These are phyloP conservation scores for Craspedostauros australis DNA, from an alignment of 108 stramenopile species.

Conservation along the genomic window DNA sequence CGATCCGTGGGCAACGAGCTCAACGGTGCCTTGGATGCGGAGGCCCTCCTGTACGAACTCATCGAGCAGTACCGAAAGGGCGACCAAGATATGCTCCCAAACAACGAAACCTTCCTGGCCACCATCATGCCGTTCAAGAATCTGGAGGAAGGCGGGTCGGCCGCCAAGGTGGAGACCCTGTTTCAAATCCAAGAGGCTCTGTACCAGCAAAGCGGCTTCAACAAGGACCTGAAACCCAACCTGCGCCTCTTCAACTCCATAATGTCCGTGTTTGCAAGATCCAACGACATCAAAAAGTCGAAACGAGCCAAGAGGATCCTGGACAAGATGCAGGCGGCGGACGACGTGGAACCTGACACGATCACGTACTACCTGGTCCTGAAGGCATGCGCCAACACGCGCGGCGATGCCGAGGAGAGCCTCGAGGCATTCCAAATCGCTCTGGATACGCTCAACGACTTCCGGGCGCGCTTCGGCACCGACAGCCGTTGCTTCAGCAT, in stretches of 20 bases:
- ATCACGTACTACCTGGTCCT: constrained; percentile 20
- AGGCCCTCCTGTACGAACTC: constrained; percentile 38
- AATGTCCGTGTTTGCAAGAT: constrained; percentile 36
- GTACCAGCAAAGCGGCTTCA: constrained; percentile 11
- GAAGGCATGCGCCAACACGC: constrained; percentile 20
- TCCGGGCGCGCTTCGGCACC: neutral
- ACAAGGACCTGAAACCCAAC: constrained; percentile 11
- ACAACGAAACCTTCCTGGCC: constrained; percentile 31
- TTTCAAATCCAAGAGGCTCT: constrained; percentile 30
- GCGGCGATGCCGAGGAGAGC: constrained; percentile 14
- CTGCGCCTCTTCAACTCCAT: constrained; percentile 35
- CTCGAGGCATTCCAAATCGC: constrained; percentile 35
- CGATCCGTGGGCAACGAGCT: constrained; percentile 7
- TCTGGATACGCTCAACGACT: constrained; percentile 17
- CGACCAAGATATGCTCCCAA: constrained; percentile 44
- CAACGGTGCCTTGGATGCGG: constrained; percentile 23
- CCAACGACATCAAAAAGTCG: constrained; percentile 50
- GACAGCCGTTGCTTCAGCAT: constrained; percentile 18
- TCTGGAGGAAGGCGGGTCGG: neutral
- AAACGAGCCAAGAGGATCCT: constrained; percentile 30
- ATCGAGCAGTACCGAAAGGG: constrained; percentile 35
- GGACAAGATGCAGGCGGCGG: constrained; percentile 23
- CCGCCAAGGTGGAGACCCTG: constrained; percentile 31
- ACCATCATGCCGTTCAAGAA: neutral
- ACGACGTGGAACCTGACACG: neutral